Evolutionary conservation across 2,329 filamentous ascomycete species (phyloP).

Genomic region (Penicillium sp.): DNA sequence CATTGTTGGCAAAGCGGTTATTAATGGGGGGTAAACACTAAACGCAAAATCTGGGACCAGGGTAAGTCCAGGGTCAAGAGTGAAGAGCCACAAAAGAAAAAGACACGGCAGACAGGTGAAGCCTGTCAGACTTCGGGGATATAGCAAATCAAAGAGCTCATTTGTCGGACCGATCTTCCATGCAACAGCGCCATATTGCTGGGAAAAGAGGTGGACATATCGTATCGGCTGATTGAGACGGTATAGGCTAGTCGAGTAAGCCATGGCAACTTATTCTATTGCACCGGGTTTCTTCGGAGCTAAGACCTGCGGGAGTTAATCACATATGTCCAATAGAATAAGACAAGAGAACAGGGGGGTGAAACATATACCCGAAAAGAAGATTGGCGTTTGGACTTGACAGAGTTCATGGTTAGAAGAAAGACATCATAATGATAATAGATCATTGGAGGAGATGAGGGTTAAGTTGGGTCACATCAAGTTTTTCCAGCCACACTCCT

Average conservation of each 20-base stretch:
- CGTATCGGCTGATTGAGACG: conserved; percentile 10
- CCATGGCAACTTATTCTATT: conserved; percentile 5
- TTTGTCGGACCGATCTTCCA: conserved; percentile 12
- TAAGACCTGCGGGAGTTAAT: conserved; percentile 16
- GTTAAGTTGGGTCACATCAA: not conserved
- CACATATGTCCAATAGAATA: conserved; percentile 8
- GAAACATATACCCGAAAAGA: conserved; percentile 6
- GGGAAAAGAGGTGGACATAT: not conserved
- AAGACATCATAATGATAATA: not conserved
- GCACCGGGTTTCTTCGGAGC: conserved; percentile 11
- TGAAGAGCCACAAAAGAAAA: not conserved
- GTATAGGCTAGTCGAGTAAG: conserved; percentile 13
- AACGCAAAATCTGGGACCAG: not conserved
- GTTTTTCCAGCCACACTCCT: not conserved
- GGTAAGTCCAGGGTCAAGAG: not conserved
- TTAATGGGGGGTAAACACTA: not conserved
- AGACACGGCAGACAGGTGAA: conserved; percentile 5
- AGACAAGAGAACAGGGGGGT: conserved; percentile 6
- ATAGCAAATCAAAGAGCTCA: conserved; percentile 9
- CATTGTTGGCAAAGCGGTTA: not conserved
- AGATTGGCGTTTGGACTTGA: conserved; percentile 8
- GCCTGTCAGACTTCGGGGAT: conserved; percentile 14
- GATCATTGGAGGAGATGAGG: not conserved
- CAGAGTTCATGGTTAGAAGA: not conserved
- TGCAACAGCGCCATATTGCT: conserved; percentile 7